Evolutionary conservation across 805 yeast genomes (phyloP).

Genomic region (Torulaspora microellipsoides): DNA sequence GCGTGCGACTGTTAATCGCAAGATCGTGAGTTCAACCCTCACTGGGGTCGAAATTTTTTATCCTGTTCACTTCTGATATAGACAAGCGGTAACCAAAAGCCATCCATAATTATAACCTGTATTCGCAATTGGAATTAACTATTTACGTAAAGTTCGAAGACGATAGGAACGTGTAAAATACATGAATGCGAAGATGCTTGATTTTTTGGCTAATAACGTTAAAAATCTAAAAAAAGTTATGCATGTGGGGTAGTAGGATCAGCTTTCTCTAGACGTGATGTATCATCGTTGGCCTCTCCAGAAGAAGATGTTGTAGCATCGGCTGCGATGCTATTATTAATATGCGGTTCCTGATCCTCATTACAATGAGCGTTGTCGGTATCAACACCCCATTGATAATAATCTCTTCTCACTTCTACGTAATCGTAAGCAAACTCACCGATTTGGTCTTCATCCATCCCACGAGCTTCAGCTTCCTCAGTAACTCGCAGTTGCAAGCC

Average conservation of each 20-base stretch:
- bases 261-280: constrained; percentile 3
- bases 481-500: constrained; percentile 74
- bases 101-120: too few relatives aligned
- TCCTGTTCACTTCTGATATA: neutral
- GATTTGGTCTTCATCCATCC: constrained; percentile 94
- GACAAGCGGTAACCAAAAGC: too few relatives aligned
- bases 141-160: too few relatives aligned
- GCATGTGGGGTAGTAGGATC: constrained; percentile 1
- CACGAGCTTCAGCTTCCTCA: constrained; percentile 81
- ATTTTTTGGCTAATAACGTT: too few relatives aligned
- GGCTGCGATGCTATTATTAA: constrained; percentile 3
- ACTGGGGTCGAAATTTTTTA: constrained; percentile 44
- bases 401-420: constrained; percentile 94
- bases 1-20: constrained; percentile 64
- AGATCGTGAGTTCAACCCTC: constrained; percentile 60
- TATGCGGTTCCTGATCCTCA: neutral
- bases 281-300: constrained; percentile 5
- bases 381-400: constrained; percentile 46
- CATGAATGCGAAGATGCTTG: too few relatives aligned
- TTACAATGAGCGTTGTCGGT: constrained; percentile 8
- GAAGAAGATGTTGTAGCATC: constrained; percentile 8
- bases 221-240: neutral
- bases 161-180: too few relatives aligned
- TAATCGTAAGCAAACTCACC: constrained; percentile 99
- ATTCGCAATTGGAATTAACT: too few relatives aligned